Evolutionary conservation across 2,329 filamentous ascomycete genomes (phyloP).

Genomic region (Rhexocercosporidium sp.): DNA sequence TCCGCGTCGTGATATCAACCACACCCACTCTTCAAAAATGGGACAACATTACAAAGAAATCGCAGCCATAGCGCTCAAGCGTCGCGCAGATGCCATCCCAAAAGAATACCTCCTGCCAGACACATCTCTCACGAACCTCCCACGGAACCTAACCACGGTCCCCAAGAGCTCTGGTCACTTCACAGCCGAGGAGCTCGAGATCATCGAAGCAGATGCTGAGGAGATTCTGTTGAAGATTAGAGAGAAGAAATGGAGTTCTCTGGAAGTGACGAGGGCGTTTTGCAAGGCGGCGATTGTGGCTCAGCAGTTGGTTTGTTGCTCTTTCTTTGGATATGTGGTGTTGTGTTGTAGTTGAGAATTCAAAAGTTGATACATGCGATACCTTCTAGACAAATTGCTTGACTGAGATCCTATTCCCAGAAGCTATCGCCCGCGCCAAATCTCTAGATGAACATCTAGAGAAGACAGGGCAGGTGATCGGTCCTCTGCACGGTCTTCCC

Average conservation of each 20-base stretch:
- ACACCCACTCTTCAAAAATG: slow-evolving; percentile 32
- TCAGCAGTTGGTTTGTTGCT: slow-evolving; percentile 55
- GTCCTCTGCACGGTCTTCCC: slow-evolving; percentile 49
- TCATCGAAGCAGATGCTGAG: slow-evolving; percentile 48
- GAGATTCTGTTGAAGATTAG: slow-evolving; percentile 44
- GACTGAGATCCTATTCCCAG: slow-evolving; percentile 60
- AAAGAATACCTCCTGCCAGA: slow-evolving; percentile 40
- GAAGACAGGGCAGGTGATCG: slow-evolving; percentile 44
- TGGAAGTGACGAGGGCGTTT: slow-evolving; percentile 57
- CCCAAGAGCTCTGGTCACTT: slow-evolving; percentile 38
- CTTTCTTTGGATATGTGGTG: neutral
- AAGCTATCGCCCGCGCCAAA: slow-evolving; percentile 56
- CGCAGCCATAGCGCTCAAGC: slow-evolving; percentile 44
- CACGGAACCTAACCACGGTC: slow-evolving; percentile 36
- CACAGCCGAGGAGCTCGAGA: slow-evolving; percentile 52
- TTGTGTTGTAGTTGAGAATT: neutral
- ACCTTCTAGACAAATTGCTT: slow-evolving; percentile 61
- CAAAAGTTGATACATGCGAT: neutral
- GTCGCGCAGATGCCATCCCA: slow-evolving; percentile 41
- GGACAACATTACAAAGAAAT: slow-evolving; percentile 45
- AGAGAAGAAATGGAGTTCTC: slow-evolving; percentile 52
- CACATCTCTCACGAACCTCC: slow-evolving; percentile 30
- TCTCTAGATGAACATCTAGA: slow-evolving; percentile 57
- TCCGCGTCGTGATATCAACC: neutral
- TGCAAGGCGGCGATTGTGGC: slow-evolving; percentile 60